These are phyloP conservation scores for Paraurostyla sp. DNA, from an alignment of 73 alveolate species.

Conservation along the genomic window DNA sequence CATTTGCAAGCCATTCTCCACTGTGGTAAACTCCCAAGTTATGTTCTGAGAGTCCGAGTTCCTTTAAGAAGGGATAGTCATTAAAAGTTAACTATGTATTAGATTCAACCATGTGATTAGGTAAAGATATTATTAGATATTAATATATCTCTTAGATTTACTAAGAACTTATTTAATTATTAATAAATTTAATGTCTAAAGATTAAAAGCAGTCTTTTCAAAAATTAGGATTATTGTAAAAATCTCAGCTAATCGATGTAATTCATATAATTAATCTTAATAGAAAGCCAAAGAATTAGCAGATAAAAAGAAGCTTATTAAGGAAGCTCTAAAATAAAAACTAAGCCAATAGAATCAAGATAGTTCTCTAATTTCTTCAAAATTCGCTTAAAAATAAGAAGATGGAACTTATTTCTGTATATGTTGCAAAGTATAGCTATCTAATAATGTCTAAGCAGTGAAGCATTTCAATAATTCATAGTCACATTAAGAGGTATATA, in stretches of 20 bases:
- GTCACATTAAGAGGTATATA: neutral
- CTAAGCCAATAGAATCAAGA: neutral
- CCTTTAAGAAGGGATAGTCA: slow-evolving; percentile 61
- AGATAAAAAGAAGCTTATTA: slow-evolving; percentile 6
- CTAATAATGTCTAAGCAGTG: neutral
- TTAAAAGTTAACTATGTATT: slow-evolving; percentile 24
- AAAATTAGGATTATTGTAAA: slow-evolving; percentile 1
- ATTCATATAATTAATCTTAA: neutral
- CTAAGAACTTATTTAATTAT: no score
- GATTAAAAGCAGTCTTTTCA: neutral
- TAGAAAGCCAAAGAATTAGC: slow-evolving; percentile 45
- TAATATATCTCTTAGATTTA: neutral
- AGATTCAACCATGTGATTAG: neutral
- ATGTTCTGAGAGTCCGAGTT: slow-evolving; percentile 42
- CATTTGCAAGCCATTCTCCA: slow-evolving; percentile 59
- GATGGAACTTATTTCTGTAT: slow-evolving; percentile 11
- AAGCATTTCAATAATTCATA: neutral
- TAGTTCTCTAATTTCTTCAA: neutral
- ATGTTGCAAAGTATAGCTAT: neutral
- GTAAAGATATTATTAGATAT: neutral
- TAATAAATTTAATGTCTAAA: neutral
- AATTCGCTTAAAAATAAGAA: neutral
- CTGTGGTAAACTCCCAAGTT: slow-evolving; percentile 58
- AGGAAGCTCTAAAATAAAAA: neutral
- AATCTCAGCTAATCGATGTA: neutral